Evolutionary conservation across 192 early-diverging fungal species (phyloP).

Genomic region (Backusella liffmaniae): DNA sequence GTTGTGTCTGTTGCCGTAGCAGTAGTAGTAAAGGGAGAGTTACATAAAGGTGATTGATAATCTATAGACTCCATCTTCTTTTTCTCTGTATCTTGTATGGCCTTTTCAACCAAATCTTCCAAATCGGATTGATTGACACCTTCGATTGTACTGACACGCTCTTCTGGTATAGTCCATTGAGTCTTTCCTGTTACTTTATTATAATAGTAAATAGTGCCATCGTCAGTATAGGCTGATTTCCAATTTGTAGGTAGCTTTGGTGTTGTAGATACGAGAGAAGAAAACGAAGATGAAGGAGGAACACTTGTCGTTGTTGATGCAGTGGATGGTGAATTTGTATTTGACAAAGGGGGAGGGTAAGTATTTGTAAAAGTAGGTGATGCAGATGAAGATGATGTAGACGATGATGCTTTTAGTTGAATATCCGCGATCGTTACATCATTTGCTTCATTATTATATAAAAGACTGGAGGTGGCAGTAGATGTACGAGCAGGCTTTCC

Average conservation of each 20-base stretch:
- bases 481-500: constrained; percentile 2
- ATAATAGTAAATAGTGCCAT: constrained; percentile 53
- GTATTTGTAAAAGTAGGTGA: neutral
- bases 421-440: neutral
- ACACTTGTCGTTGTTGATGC: neutral
- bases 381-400: neutral
- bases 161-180: constrained; percentile 53
- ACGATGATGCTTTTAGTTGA: neutral
- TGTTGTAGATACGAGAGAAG: neutral
- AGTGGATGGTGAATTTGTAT: neutral
- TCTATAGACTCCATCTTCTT: constrained; percentile 7
- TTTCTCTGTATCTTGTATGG: constrained; percentile 24
- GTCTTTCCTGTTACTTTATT: constrained; percentile 49
- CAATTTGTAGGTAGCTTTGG: constrained; percentile 49
- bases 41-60: neutral
- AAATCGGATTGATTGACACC: constrained; percentile 21
- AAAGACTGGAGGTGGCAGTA: neutral
- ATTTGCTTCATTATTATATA: neutral
- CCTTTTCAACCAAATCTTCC: constrained; percentile 24
- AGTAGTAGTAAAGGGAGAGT: neutral
- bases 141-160: constrained; percentile 26
- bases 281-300: neutral
- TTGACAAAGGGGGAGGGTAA: neutral
- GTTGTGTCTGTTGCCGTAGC: neutral
- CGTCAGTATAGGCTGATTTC: constrained; percentile 41